phyloP scores from a whole-genome alignment of 2,329 filamentous ascomycete species.

The Aquanectria penicillioides region DNA sequence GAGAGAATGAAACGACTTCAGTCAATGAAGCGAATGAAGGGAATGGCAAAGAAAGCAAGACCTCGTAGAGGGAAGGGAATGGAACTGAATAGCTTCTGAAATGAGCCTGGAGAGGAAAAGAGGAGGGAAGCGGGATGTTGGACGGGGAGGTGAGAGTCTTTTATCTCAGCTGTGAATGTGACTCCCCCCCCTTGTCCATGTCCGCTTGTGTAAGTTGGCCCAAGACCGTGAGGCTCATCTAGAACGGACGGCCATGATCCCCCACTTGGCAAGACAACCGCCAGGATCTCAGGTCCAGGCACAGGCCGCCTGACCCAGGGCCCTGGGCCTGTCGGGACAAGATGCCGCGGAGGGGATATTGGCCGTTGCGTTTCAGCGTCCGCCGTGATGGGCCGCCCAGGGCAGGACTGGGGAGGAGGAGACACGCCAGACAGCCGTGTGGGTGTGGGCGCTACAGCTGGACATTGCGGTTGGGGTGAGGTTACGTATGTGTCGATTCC shows the following conservation, averaged over 20 bases:
- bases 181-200: background rate
- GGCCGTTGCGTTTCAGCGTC: constrained; percentile 35
- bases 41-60: constrained; percentile 38
- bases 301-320: too few species aligned
- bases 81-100: constrained; percentile 38
- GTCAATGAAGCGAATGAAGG: constrained; percentile 44
- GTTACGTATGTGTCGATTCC: constrained; percentile 2
- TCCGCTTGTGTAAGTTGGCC: background rate
- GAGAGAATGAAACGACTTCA: constrained; percentile 43
- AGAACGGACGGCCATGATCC: constrained; percentile 20
- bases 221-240: constrained; percentile 24
- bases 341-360: constrained; percentile 28
- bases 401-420: background rate
- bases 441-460: background rate
- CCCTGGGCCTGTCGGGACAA: constrained; percentile 23
- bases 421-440: constrained; percentile 2
- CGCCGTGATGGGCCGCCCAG: constrained; percentile 12
- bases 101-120: constrained; percentile 37
- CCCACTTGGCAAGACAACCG: constrained; percentile 19
- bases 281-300: too few species aligned
- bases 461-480: background rate
- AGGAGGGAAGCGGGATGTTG: background rate
- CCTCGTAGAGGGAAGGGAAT: constrained; percentile 35
- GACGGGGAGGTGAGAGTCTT: background rate
- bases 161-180: constrained; percentile 25